Evolutionary conservation across 2,329 filamentous ascomycete genomes (phyloP).

Genomic region (Samsoniella hepiali): DNA sequence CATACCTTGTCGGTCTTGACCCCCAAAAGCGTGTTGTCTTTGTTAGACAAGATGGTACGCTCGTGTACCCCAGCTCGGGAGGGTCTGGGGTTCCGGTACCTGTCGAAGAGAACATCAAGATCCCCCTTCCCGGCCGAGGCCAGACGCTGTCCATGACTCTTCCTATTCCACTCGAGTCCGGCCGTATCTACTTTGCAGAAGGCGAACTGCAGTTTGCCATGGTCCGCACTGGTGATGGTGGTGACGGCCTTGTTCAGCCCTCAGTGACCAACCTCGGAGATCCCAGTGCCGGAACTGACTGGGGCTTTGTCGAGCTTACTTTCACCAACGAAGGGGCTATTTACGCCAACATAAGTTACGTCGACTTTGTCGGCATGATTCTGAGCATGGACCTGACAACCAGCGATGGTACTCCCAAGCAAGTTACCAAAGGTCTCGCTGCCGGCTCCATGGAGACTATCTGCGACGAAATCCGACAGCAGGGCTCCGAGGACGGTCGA

Average conservation of each 20-base stretch:
- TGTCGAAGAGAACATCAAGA: constrained; percentile 40
- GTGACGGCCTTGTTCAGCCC: constrained; percentile 46
- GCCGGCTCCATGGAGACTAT: constrained; percentile 36
- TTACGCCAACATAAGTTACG: constrained; percentile 49
- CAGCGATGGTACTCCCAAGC: constrained; percentile 32
- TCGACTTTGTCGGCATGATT: constrained; percentile 49
- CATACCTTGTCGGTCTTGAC: constrained; percentile 46
- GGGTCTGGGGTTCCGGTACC: constrained; percentile 34
- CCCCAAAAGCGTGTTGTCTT: constrained; percentile 40
- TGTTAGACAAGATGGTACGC: constrained; percentile 37
- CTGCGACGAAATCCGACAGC: constrained; percentile 39
- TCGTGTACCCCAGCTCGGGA: constrained; percentile 41
- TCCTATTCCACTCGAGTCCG: constrained; percentile 39
- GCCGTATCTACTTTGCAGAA: constrained; percentile 45
- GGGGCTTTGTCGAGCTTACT: constrained; percentile 51
- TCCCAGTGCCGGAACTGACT: constrained; percentile 42
- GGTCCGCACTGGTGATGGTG: constrained; percentile 27
- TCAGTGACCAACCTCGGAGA: constrained; percentile 43
- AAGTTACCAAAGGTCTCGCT: constrained; percentile 40
- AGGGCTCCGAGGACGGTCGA: constrained; percentile 36
- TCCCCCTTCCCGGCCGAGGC: constrained; percentile 39
- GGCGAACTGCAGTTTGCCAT: constrained; percentile 43
- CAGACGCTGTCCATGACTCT: constrained; percentile 38
- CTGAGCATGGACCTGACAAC: constrained; percentile 47
- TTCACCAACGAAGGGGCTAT: constrained; percentile 37